Evolutionary conservation across 768 basidiomycete species (phyloP), one percentile per base, ranked within the genome.

Genomic region (Gymnopilus junonius): DNA sequence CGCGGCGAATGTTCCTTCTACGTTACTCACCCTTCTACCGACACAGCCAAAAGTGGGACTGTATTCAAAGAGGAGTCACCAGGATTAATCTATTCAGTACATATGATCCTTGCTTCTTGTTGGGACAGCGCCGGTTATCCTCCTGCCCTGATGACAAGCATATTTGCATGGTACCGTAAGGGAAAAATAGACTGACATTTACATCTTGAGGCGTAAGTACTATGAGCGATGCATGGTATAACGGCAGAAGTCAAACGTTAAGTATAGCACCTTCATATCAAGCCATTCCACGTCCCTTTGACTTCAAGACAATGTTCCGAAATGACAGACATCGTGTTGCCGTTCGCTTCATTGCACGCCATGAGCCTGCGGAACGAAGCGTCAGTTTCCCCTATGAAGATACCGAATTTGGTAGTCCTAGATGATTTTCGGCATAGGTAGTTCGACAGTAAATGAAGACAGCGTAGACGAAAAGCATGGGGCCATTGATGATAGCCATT

Each of bases 391-490:
- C 40, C 40, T 43, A 61, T 61, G 31, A 42, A 42, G 17, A 54
- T 23, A 4, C 65, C 65, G n/a, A 64, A 55, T 40, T 66, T 64
- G 8, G 59, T 65, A 29, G 58, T 61, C 42, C 59, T 48, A 32
- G 15, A 40, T 46, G 40, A 61, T 45, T 20, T 67, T 66, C 29
- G 65, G 65, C 8, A 62, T 57, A 8, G 61, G 59, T 62, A 12
- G 65, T 62, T 14, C 65, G 65, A 27, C 55, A 59, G 11, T 45
- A 40, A 17, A 55, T 50, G n/a, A 51, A 51, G 21, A 64, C 40
- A 31, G 58, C 39, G 37, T 29, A 23, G 21, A 55, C 48, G 53
- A 55, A 64, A 21, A 64, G 45, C 63, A 64, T 64, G 40, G 60
- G 50, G 6, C 59, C 58, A 29, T 31, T 46, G 17, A 42, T 37